phyloP scores from a whole-genome alignment of 176 grass and related monocot species.

The Hordeum marinum region DNA sequence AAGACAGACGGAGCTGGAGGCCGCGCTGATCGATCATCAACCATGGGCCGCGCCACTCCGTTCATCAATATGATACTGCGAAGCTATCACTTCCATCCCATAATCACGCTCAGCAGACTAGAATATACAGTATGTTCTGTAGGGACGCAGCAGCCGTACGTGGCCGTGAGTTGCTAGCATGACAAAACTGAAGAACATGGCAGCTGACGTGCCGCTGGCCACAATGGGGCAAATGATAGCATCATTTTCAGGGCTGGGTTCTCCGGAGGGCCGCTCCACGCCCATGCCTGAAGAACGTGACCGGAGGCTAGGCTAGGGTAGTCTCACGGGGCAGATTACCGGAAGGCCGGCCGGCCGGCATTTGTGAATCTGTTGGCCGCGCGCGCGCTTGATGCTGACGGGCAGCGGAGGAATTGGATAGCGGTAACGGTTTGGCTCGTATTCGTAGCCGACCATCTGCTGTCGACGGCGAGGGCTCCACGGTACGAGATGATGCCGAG shows the following conservation, averaged over 20 bases:
- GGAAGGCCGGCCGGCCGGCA: background rate
- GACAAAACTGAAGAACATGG: background rate
- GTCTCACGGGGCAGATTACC: background rate
- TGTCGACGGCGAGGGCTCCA: constrained; percentile 22
- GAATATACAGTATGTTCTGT: background rate
- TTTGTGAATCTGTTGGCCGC: constrained; percentile 14
- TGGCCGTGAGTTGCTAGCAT: background rate
- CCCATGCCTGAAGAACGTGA: background rate
- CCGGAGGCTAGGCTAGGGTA: background rate
- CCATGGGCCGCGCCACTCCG: background rate
- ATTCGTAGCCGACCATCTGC: background rate
- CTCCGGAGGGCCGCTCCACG: background rate
- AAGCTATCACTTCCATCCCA: background rate
- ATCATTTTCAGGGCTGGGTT: background rate
- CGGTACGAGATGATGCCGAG: background rate
- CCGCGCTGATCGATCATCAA: background rate
- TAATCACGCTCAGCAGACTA: background rate
- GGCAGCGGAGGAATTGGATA: background rate
- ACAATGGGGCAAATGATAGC: background rate
- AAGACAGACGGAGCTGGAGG: too few relatives aligned
- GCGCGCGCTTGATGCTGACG: background rate
- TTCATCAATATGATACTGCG: background rate
- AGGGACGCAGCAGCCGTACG: background rate
- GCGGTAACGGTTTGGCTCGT: background rate
- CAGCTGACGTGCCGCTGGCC: background rate